Evolutionary conservation across 441 rosid species (phyloP).

Genomic region (Flueggea neowawraea): DNA sequence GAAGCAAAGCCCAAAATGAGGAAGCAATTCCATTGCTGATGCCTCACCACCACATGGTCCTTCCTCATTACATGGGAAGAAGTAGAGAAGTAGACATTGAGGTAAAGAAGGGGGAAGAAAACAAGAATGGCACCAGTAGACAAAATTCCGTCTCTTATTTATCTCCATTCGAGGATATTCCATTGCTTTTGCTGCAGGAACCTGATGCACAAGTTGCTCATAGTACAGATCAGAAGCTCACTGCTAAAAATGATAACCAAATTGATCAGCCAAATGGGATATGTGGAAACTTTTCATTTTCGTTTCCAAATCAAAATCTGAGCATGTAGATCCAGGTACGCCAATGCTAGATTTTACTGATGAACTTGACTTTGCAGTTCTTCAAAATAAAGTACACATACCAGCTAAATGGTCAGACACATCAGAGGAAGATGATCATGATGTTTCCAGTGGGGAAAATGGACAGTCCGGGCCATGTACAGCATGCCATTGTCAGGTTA

Average conservation of each 20-base stretch:
- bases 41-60: slow-evolving; percentile 99
- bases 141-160: slow-evolving; percentile 67
- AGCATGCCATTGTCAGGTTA: slow-evolving; percentile 94
- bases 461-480: slow-evolving; percentile 90
- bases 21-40: slow-evolving; percentile 91
- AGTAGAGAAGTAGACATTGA: slow-evolving; percentile 59
- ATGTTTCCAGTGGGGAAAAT: slow-evolving; percentile 46
- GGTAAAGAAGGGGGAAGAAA: slow-evolving; percentile 40
- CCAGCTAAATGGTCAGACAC: slow-evolving; percentile 75
- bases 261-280: slow-evolving; percentile 16
- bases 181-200: slow-evolving; percentile 91
- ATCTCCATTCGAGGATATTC: slow-evolving; percentile 82
- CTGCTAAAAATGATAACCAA: slow-evolving; percentile 7
- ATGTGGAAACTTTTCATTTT: slow-evolving; percentile 23
- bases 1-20: slow-evolving; percentile 95
- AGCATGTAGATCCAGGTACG: slow-evolving; percentile 49
- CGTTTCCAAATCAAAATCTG: slow-evolving; percentile 30
- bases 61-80: slow-evolving; percentile 92
- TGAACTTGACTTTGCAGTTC: slow-evolving; percentile 43
- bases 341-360: slow-evolving; percentile 65
- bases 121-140: slow-evolving; percentile 45
- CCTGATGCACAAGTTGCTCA: slow-evolving; percentile 37
- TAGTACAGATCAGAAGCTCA: slow-evolving; percentile 21
- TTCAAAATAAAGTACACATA: slow-evolving; percentile 34
- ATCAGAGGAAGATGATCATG: slow-evolving; percentile 64